Percentiles rank a stretch among this genome's conserved stretches.
Evolutionary conservation across 805 yeast genomes (phyloP).

Genomic region (Candida berthetii): DNA sequence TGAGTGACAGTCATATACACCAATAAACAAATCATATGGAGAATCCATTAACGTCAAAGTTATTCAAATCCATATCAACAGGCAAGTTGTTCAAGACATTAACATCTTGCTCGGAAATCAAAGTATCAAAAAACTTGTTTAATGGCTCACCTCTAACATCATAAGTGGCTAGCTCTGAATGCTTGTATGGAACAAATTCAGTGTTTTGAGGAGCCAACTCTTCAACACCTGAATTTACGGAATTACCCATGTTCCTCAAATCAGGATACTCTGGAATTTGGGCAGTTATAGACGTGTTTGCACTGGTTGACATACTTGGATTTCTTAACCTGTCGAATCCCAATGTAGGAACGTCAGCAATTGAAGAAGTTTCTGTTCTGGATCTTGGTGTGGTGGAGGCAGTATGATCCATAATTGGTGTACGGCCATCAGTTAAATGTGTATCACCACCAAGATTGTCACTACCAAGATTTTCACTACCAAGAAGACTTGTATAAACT

Average conservation of each 20-base stretch:
- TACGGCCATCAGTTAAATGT: neutral
- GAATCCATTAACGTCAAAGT: neutral
- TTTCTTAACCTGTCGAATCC: no score
- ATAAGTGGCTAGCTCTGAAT: neutral
- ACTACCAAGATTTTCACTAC: neutral
- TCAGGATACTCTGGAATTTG: neutral
- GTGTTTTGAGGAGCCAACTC: neutral
- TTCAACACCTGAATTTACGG: neutral
- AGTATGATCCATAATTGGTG: neutral
- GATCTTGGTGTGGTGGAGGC: neutral
- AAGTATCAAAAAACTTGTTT: neutral
- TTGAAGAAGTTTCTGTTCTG: neutral
- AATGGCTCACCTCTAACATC: neutral
- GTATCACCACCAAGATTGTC: neutral
- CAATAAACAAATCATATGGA: no score
- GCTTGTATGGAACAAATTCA: neutral
- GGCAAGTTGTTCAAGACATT: no score
- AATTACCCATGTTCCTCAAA: neutral
- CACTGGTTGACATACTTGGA: no score
- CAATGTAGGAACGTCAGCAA: neutral
- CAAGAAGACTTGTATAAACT: neutral
- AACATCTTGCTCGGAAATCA: neutral
- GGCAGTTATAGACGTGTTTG: no score
- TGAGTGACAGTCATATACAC: no score
- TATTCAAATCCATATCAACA: no score